A percentile compares a stretch with the other conserved stretches of the same genome.
phyloP scores from a whole-genome alignment of 768 basidiomycete species.

The Myochromella boudieri region DNA sequence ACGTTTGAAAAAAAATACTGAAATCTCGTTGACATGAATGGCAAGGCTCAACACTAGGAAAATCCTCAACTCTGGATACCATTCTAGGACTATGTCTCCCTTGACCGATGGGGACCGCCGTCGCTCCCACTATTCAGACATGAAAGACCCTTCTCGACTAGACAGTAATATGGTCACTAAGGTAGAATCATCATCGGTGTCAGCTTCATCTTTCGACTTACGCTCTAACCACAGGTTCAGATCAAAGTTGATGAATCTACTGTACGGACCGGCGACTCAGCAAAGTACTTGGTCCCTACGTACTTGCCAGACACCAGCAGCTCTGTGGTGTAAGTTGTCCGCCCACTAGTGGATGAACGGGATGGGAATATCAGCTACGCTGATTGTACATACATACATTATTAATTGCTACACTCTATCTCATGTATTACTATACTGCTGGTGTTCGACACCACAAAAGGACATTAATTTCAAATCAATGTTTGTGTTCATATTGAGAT shows the following conservation, averaged over 20 bases:
- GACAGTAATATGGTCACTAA: neutral
- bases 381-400: too few relatives aligned
- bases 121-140: neutral
- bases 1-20: neutral
- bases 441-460: too few relatives aligned
- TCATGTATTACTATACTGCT: too few relatives aligned
- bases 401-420: too few relatives aligned
- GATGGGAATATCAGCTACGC: too few relatives aligned
- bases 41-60: neutral
- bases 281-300: neutral
- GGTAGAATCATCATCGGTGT: neutral
- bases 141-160: neutral
- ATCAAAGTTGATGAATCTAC: slow-evolving; percentile 16
- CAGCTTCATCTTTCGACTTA: neutral
- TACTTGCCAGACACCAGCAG: too few relatives aligned
- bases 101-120: neutral
- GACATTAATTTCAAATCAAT: too few relatives aligned
- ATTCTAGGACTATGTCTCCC: neutral
- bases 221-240: slow-evolving; percentile 6
- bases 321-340: too few relatives aligned
- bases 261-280: slow-evolving; percentile 6
- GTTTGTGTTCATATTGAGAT: too few relatives aligned
- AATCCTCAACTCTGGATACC: neutral
- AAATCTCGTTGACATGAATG: neutral
- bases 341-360: too few relatives aligned